Base-by-base conservation (phyloP, 805 yeast species). In the Hermanozyma aechmeae region DNA sequence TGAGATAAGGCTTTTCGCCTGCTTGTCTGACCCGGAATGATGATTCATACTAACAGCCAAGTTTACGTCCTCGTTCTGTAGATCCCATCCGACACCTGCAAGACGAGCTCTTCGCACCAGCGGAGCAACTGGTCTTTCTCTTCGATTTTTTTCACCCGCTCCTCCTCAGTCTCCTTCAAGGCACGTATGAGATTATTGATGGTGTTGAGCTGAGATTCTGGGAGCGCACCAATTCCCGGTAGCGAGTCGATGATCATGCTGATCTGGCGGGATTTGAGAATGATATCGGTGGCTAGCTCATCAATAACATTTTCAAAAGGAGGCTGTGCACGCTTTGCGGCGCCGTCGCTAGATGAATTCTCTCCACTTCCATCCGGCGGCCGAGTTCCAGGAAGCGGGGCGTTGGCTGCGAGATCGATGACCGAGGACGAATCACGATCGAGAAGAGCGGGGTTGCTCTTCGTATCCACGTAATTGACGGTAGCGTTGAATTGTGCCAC, bases 221-320 rank as follows among this genome's bases (percentile, higher is more conserved):
- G 80, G 2, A 87, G 73, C 1, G 80, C 87, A 6, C 93, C 96
- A 3, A 85, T 83, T 9, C 96, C 97, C 0, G 98, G 98, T 24
- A 89, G 60, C 3, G 94, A 75, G 47, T 83, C 93, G 23, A 89
- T 86, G 16, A 89, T 70, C 45, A 82, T 76, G 23, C 83, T 71
- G 11, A 89, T 81, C 51, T 92, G 97, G 43, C 93, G 71, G 4
- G 93, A 73, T 47, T 87, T 87, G 33, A 85, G 56, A 15, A 87
- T 82, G 6, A 89, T 70, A 48, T 89, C 98, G 0, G 82, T 73
- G 2, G 95, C 72, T 6, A 92, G 63, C 48, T 92, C 97, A 41
- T 73, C 74, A 26, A 76, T 66, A 16, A 77, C 80, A 35, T 64
- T 56, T 12, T 52, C 57, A 31, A 57, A 58, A 13, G 44, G 39